Evolutionary conservation across 306 rosid genomes (phyloP), one percentile per base, ranked within the genome.

Genomic region (Ormosia emarginata): DNA sequence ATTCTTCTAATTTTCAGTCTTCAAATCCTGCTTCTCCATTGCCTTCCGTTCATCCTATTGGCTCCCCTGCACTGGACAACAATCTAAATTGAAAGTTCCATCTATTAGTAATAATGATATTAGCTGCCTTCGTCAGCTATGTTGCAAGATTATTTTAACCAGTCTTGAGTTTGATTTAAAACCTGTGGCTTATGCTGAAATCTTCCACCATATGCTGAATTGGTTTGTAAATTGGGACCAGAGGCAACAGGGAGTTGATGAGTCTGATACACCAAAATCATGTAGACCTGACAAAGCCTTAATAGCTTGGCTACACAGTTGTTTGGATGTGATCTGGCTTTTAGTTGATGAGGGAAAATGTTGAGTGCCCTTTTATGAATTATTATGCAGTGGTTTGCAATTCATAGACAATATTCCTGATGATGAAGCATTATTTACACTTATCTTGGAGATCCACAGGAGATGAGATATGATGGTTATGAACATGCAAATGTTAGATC

Each of bases 401-500:
- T 95, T 89, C 86, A 88, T 95, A 71, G 97, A 95, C 69, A 93
- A 95, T 63, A 95, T 93, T 82, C 98, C 99, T 24, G 98, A 93
- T 73, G 97, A 95, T 75, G 97, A 91, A 83, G 97, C 98, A 69
- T 85, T 95, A 40, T 95, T 95, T 90, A 92, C 98, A 39, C 94
- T 93, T 68, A 91, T 95, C 81, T 87, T 95, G 91, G 98, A 93
- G 90, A 95, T 95, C 82, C 99, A 93, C 81, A 78, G 97, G 91
- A 90, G 98, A 82, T 87, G 99, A 63, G 99, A 95, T 87, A 93
- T 92, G 97, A 95, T 95, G 98, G 99, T 98, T 62, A 87, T 92
- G 96, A 97, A 95, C 89, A 95, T 95, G 99, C 97, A 90, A 82
- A 95, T 95, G 99, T 81, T 93, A 80, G 99, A 95, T 85, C 99